Evolutionary conservation across 1,284 basidiomycete genomes (phyloP).

Genomic region (Ustilago trichophora): DNA sequence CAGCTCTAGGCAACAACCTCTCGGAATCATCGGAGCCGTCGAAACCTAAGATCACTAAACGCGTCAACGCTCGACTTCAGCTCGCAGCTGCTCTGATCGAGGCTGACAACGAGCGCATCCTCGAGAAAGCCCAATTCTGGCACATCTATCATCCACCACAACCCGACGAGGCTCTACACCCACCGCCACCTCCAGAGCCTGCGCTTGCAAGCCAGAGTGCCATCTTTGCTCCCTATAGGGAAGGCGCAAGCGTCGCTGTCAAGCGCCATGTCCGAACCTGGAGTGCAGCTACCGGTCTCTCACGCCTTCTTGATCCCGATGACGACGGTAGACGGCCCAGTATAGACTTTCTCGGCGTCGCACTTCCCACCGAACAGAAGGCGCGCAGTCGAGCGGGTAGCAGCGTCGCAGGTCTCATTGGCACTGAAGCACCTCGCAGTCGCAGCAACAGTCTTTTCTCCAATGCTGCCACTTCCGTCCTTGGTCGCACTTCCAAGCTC

Average conservation of each 20-base stretch:
- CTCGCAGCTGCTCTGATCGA: conserved; percentile 65
- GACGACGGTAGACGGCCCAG: conserved; percentile 42
- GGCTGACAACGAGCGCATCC: conserved; percentile 62
- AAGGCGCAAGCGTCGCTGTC: conserved; percentile 22
- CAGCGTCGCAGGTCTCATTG: conserved; percentile 20
- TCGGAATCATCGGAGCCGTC: conserved; percentile 8
- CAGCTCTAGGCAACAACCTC: not conserved
- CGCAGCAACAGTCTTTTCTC: conserved; percentile 41
- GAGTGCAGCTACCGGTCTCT: conserved; percentile 45
- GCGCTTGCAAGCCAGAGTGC: conserved; percentile 56
- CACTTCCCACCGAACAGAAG: conserved; percentile 46
- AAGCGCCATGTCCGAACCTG: conserved; percentile 46
- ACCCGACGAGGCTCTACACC: conserved; percentile 15
- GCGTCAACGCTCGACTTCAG: conserved; percentile 57
- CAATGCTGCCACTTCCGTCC: conserved; percentile 20
- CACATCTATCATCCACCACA: conserved; percentile 38
- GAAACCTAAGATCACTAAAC: conserved; percentile 47
- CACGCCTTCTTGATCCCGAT: conserved; percentile 26
- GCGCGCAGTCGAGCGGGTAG: conserved; percentile 42
- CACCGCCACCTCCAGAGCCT: conserved; percentile 50
- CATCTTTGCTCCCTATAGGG: conserved; percentile 58
- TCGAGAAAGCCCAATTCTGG: conserved; percentile 44
- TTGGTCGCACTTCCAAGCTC: conserved; percentile 30
- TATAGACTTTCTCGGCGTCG: conserved; percentile 58
- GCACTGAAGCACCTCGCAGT: conserved; percentile 10